Evolutionary conservation across 73 alveolate species (phyloP), one percentile per base, ranked within the genome.

Genomic region (Paraurostyla sp.): DNA sequence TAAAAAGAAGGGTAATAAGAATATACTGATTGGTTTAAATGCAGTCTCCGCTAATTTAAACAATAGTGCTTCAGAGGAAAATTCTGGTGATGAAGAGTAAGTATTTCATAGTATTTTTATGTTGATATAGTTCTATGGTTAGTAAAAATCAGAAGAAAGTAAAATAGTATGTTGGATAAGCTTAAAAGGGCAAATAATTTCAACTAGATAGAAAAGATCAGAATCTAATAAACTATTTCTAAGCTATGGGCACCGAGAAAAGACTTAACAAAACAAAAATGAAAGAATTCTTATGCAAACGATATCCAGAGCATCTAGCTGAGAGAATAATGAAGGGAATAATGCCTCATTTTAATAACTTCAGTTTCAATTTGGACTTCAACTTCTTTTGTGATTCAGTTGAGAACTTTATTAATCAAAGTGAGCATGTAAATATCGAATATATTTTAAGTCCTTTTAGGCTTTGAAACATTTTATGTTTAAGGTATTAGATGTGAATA

Each of bases 281-380:
- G 86, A 73, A 73, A 30, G 86, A 73, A 25, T 46, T 45, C 46
- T 50, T 73, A 22, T 3, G 41, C 23, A 73, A 73, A 48, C 42
- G 86, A 48, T 73, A 48, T 73, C 65, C 65, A 4, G 86, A 73
- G 29, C 6, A 23, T n/a, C 6, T 73, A 6, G 86, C 56, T 22
- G 86, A 73, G 46, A 73, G 86, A 73, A 73, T 73, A 2, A 48
- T 73, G 71, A 73, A 73, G 41, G 71, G 71, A 0, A 51, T 73
- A 6, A 40, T 48, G 86, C 71, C 86, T 22, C 65, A 73, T 48
- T 73, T 73, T 27, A 73, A 73, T 27, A 73, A 73, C 36, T 73
- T 73, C 30, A 73, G 71, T 25, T 48, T 73, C 54, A 73, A 73
- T 73, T 29, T 73, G 11, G 71, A 73, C 32, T 73, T 48, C 27